Evolutionary conservation across 306 rosid species (phyloP).

Genomic region (Vachellia collinsii): DNA sequence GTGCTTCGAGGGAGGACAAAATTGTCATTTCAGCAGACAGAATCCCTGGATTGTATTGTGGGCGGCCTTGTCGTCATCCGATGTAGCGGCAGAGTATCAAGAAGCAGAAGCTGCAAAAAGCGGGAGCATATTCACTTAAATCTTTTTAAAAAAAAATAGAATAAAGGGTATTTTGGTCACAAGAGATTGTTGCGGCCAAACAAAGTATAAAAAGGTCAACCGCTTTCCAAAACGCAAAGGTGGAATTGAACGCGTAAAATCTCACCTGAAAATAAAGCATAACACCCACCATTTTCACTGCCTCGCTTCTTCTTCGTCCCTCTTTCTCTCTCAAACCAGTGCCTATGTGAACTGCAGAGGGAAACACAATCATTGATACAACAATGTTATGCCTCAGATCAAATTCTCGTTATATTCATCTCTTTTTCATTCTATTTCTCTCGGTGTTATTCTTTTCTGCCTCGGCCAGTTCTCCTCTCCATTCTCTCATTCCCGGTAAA

Average conservation of each 20-base stretch:
- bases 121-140: background rate
- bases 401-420: slow-evolving; percentile 24
- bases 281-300: no score
- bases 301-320: background rate
- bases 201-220: background rate
- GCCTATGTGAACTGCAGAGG: background rate
- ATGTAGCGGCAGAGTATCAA: background rate
- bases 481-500: slow-evolving; percentile 35
- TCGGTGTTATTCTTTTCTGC: slow-evolving; percentile 29
- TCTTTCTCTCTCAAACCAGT: background rate
- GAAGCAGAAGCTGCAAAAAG: background rate
- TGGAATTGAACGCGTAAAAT: background rate
- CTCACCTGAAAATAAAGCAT: background rate
- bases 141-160: background rate
- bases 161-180: slow-evolving; percentile 30
- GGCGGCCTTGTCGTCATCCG: background rate
- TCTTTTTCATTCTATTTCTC: slow-evolving; percentile 26
- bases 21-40: background rate
- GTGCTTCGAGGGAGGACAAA: background rate
- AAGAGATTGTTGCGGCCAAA: background rate
- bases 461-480: background rate
- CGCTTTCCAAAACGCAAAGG: background rate
- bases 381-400: slow-evolving; percentile 44
- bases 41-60: background rate
- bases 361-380: slow-evolving; percentile 28